Base-by-base conservation (phyloP, 495 filamentous ascomycete genomes). In the Patellaria atrata region DNA sequence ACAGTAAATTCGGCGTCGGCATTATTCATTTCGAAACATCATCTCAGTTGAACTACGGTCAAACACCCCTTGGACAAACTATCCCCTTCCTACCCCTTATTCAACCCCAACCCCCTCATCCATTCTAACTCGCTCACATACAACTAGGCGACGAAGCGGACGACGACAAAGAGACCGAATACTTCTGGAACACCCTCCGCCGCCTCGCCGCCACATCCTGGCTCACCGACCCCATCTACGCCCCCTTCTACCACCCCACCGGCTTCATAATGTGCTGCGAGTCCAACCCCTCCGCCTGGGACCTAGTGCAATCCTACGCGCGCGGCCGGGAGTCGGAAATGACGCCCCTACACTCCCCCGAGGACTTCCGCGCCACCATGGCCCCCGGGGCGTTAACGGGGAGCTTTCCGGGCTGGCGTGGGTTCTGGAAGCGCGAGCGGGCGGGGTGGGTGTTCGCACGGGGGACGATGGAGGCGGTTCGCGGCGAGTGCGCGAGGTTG, bases 401-500 rank as follows among this genome's bases (percentile, higher is more conserved):
- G 0, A 45, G 58, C 0, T 70, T 70, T 30, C 59, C 56, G 0
- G 51, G 52, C 0, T 71, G 68, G 68, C 62, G 62, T 36, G 67
- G 67, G 10, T 65, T 57, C 47, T 51, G 57, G 13, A 63, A 57
- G 29, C 43, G 56, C 10, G 38, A 37, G 2, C 57, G 59, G 12
- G 60, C 65, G 0, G 67, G 67, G 9, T 71, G 67, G 67, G 60
- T 68, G 1, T 59, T 60, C 38, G 65, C 67, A 0, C 45, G 50
- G 5, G 59, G 58, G n/a, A 63, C 67, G 0, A 51, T 70, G 40
- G 21, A 59, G 6, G 56, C 64, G 19, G 57, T 62, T 6, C 54
- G 56, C 35, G 50, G 38, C 0, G 64, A 70, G 33, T 64, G 63
- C 1, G 30, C 48, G 33, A 45, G 55, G 4, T 41, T 70, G 1